These are phyloP conservation scores for Blastomyces emzantsi DNA, from an alignment of 2,329 filamentous ascomycete genomes.

Conservation along the genomic window DNA sequence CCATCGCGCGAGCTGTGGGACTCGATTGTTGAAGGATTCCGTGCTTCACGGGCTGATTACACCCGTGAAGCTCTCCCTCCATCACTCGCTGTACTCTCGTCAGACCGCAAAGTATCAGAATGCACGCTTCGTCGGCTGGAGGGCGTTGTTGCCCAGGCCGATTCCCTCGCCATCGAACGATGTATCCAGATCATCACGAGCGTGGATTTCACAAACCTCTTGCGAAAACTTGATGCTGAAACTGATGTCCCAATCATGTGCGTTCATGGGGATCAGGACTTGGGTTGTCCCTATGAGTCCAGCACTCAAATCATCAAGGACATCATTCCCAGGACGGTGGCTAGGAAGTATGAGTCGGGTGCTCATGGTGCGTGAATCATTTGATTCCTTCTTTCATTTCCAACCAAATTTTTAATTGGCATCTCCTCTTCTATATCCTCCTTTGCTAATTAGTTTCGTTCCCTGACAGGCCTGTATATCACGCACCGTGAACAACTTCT, in stretches of 20 bases:
- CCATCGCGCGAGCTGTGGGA: conserved; percentile 22
- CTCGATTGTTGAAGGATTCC: conserved; percentile 20
- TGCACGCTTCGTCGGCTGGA: conserved; percentile 18
- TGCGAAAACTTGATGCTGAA: conserved; percentile 16
- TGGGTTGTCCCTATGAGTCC: conserved; percentile 21
- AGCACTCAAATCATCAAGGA: conserved; percentile 20
- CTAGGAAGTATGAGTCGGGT: conserved; percentile 24
- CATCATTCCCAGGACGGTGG: conserved; percentile 18
- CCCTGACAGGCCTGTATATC: background rate
- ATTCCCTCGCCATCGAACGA: conserved; percentile 23
- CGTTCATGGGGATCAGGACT: conserved; percentile 24
- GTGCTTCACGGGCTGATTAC: conserved; percentile 19
- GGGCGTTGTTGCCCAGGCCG: conserved; percentile 21
- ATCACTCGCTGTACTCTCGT: conserved; percentile 19
- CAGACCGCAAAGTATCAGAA: conserved; percentile 15
- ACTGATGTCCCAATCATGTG: conserved; percentile 19
- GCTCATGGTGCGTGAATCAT: conserved; percentile 20
- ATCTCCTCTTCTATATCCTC: background rate
- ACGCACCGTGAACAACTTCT: conserved; percentile 13
- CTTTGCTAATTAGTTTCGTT: background rate
- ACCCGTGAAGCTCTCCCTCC: conserved; percentile 17
- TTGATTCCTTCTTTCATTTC: background rate
- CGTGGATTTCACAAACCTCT: conserved; percentile 21
- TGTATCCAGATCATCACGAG: conserved; percentile 23
- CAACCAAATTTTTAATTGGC: background rate